Evolutionary conservation across 192 early-diverging fungal species (phyloP), one percentile per base, ranked within the genome.

Genomic region (Dimargaris xerosporica): DNA sequence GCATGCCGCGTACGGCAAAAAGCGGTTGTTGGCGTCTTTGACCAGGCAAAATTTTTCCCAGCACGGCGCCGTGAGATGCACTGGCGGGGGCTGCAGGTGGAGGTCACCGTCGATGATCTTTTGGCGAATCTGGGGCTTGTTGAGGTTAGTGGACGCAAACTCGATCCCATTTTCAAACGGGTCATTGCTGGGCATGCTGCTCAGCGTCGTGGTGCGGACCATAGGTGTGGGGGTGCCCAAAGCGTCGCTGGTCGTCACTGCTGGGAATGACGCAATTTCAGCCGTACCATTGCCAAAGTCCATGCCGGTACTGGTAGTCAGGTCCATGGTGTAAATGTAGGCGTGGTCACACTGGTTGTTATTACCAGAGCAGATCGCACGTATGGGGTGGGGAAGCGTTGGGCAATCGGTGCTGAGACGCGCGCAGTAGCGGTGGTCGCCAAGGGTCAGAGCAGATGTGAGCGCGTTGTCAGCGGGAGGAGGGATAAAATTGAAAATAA

Each of bases 31-130:
- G 16, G 25, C 28, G 54, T 34, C 28, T 4, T 29, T n/a, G 3
- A 56, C 54, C 34, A 56, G 28, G 28, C 54, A 56, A 30, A 56
- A 56, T 28, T 56, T 56, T 19, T 56, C 54, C 54, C 54, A 56
- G 29, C 54, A 56, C 28, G 54, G 54, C 11, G 54, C 54, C 28
- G 25, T 56, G 34, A 56, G 54, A 19, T n/a, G 19, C 28, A 29
- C 23, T 2, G 54, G 54, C 34, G 54, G 54, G 5, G 54, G 54
- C 17, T 56, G 54, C 28, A 56, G 54, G 28, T n/a, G 16, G 34
- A 56, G 29, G n/a, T 62, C 25, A 21, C 45, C 45, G 10, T 46
- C 43, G 29, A 62, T 46, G 11, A 48, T 25, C 42, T 23, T 43
- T 39, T 44, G 29, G 45, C 60, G 60, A n/a, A 46, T 46, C 26